Evolutionary conservation across 148 eudicot species (phyloP).

Genomic region (Polygonum aviculare): DNA sequence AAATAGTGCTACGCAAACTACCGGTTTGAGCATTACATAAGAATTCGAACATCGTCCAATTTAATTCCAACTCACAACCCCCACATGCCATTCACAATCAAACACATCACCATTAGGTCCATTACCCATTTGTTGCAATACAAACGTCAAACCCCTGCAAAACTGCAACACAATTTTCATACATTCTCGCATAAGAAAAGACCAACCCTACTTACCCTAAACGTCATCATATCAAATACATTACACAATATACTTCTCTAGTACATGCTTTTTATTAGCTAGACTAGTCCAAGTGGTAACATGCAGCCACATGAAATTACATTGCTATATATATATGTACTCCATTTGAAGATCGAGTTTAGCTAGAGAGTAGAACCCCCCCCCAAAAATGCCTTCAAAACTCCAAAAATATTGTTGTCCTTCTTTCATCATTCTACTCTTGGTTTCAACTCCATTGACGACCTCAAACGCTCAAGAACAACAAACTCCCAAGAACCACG

Average conservation of each 20-base stretch:
- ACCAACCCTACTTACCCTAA: not conserved
- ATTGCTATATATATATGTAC: not conserved
- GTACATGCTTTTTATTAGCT: too few species aligned
- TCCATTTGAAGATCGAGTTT: not conserved
- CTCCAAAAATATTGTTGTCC: not conserved
- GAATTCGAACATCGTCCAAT: not conserved
- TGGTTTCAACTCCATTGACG: conserved; percentile 16
- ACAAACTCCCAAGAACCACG: not conserved
- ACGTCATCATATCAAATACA: not conserved
- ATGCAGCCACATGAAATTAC: not conserved
- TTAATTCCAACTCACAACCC: not conserved
- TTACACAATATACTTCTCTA: not conserved
- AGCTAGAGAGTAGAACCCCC: not conserved
- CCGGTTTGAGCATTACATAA: too few species aligned
- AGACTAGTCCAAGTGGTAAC: not conserved
- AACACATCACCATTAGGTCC: not conserved
- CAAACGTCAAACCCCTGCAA: not conserved
- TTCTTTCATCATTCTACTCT: not conserved
- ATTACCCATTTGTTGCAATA: not conserved
- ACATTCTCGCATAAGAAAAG: not conserved
- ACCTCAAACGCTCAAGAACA: not conserved
- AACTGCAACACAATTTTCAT: not conserved
- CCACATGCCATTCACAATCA: conserved; percentile 6
- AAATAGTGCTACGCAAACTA: too few species aligned
- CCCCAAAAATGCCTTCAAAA: not conserved